phyloP scores from a whole-genome alignment of 2,329 filamentous ascomycete species.

The Stagonosporopsis vannaccii region DNA sequence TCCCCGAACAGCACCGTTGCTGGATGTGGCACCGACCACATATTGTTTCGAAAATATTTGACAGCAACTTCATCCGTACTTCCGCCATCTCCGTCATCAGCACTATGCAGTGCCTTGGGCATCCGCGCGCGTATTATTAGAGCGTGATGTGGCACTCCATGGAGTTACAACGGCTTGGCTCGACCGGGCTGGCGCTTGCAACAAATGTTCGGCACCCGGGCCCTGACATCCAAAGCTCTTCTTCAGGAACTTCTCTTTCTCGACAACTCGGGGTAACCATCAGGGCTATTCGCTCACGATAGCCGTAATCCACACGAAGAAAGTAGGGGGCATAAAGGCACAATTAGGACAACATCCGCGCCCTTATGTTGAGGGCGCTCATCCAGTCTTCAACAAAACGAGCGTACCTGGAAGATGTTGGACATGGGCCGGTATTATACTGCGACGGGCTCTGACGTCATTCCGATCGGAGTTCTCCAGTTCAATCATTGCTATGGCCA shows the following conservation, averaged over 20 bases:
- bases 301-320: neutral
- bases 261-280: neutral
- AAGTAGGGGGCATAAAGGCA: neutral
- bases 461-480: neutral
- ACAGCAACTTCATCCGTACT: neutral
- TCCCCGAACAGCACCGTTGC: neutral
- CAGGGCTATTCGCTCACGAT: neutral
- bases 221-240: neutral
- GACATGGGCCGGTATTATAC: neutral
- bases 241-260: neutral
- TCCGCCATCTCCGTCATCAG: neutral
- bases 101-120: neutral
- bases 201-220: neutral
- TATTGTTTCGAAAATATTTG: neutral
- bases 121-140: neutral
- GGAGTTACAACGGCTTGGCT: neutral
- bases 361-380: neutral
- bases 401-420: neutral
- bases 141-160: neutral
- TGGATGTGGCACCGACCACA: neutral
- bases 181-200: neutral
- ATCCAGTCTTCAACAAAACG: neutral
- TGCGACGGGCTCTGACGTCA: neutral
- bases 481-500: neutral
- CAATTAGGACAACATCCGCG: neutral